These are phyloP conservation scores for Candida maltosa DNA, from an alignment of 805 yeast genomes.

Conservation along the genomic window DNA sequence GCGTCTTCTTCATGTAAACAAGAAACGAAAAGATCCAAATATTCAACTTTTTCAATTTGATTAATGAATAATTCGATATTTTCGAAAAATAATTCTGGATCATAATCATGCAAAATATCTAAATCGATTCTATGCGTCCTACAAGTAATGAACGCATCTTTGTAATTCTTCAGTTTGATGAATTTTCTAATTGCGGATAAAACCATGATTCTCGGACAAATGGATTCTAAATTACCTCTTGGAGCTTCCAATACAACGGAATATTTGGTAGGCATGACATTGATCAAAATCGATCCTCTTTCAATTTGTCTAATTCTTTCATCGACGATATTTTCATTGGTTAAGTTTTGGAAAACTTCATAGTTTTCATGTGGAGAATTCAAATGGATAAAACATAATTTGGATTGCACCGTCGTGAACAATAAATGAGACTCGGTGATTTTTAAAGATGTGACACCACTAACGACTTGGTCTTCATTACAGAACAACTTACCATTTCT, in stretches of 20 bases:
- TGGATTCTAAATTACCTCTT: conserved; percentile 93
- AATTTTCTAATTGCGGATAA: conserved; percentile 73
- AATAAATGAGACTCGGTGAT: conserved; percentile 69
- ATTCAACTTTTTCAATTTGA: conserved; percentile 69
- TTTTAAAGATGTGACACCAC: conserved; percentile 79
- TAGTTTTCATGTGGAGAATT: conserved; percentile 27
- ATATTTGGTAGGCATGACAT: conserved; percentile 77
- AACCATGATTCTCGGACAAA: conserved; percentile 90
- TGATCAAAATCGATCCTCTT: conserved; percentile 82
- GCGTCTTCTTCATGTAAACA: conserved; percentile 86
- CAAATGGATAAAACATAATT: conserved; percentile 77
- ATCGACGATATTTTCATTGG: conserved; percentile 39
- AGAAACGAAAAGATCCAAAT: conserved; percentile 82
- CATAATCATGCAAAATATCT: conserved; percentile 86
- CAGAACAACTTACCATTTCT: conserved; percentile 71
- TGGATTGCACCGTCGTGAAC: conserved; percentile 86
- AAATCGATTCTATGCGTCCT: conserved; percentile 88
- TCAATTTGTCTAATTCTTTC: conserved; percentile 89
- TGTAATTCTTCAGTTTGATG: conserved; percentile 57
- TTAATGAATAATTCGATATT: conserved; percentile 66
- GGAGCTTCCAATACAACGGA: conserved; percentile 89
- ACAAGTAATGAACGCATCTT: conserved; percentile 77
- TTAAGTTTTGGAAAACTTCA: conserved; percentile 27
- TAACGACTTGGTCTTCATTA: conserved; percentile 54
- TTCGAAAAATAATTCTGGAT: conserved; percentile 61